A percentile compares a stretch with the other conserved stretches of the same genome.
These are phyloP conservation scores for Tieghemostelium lacteum DNA, from an alignment of 78 protist species.

Conservation along the genomic window DNA sequence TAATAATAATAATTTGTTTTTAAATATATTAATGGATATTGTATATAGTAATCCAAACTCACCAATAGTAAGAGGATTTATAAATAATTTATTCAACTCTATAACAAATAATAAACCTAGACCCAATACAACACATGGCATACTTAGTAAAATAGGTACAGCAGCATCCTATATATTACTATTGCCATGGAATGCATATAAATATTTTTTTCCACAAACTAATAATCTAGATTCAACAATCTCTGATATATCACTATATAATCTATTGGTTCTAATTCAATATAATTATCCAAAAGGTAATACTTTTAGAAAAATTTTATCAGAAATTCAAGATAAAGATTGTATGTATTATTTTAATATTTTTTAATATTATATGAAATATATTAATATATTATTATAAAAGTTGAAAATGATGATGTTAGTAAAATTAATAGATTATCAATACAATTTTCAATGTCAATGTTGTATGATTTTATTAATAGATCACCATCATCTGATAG, in stretches of 20 bases:
- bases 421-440: neutral
- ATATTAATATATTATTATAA: no score
- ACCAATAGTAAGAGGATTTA: slow-evolving; percentile 25
- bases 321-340: slow-evolving; percentile 40
- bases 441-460: slow-evolving; percentile 58
- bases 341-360: slow-evolving; percentile 23
- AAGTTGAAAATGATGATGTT: no score
- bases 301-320: slow-evolving; percentile 60
- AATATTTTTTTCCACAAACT: slow-evolving; percentile 55
- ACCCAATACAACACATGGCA: slow-evolving; percentile 23
- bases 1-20: slow-evolving; percentile 11
- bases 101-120: slow-evolving; percentile 32
- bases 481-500: slow-evolving; percentile 65
- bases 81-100: slow-evolving; percentile 34
- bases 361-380: no score
- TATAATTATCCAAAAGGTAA: slow-evolving; percentile 53
- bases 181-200: slow-evolving; percentile 70
- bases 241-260: slow-evolving; percentile 44
- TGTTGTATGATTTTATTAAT: slow-evolving; percentile 32
- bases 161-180: slow-evolving; percentile 68
- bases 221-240: neutral
- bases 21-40: slow-evolving; percentile 32
- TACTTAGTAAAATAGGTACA: slow-evolving; percentile 51
- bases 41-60: slow-evolving; percentile 8
- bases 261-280: slow-evolving; percentile 33